phyloP scores from a whole-genome alignment of 768 basidiomycete species.

The Tephrocybe sp. region DNA sequence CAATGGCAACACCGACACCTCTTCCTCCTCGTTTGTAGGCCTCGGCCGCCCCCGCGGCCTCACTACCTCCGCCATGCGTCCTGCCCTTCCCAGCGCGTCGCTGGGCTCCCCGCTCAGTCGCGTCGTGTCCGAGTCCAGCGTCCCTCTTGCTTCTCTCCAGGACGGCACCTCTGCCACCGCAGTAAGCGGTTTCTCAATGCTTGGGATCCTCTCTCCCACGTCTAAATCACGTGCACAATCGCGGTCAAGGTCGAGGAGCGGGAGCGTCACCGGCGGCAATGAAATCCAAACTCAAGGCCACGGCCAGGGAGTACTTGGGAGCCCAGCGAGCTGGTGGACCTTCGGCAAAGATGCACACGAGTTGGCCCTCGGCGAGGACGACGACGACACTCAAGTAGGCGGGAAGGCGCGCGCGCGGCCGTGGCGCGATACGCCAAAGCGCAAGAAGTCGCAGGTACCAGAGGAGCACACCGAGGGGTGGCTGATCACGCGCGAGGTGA shows the following conservation, averaged over 20 bases:
- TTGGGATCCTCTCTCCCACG: neutral
- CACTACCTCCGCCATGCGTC: constrained; percentile 8
- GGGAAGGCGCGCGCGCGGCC: constrained; percentile 16
- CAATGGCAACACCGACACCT: too few relatives aligned
- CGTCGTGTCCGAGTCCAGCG: constrained; percentile 14
- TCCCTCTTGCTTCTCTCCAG: neutral
- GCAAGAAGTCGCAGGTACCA: constrained; percentile 31
- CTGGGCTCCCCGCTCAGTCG: constrained; percentile 13
- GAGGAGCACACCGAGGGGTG: constrained; percentile 39
- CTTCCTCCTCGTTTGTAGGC: too few relatives aligned
- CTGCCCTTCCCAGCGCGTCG: neutral
- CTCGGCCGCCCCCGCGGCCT: constrained; percentile 2
- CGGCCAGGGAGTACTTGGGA: neutral
- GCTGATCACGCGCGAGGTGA: constrained; percentile 35
- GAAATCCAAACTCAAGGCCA: neutral
- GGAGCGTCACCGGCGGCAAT: neutral
- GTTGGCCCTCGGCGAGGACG: neutral
- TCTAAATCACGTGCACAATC: too few relatives aligned
- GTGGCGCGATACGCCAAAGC: constrained; percentile 29
- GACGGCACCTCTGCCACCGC: neutral
- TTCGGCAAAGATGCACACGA: neutral
- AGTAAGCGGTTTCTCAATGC: constrained; percentile 6
- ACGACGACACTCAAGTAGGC: neutral
- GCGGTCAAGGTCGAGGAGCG: neutral
- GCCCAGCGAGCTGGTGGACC: constrained; percentile 4